Base-by-base conservation (phyloP, 75 land plant species). In the Pseudotsuga menziesii region DNA sequence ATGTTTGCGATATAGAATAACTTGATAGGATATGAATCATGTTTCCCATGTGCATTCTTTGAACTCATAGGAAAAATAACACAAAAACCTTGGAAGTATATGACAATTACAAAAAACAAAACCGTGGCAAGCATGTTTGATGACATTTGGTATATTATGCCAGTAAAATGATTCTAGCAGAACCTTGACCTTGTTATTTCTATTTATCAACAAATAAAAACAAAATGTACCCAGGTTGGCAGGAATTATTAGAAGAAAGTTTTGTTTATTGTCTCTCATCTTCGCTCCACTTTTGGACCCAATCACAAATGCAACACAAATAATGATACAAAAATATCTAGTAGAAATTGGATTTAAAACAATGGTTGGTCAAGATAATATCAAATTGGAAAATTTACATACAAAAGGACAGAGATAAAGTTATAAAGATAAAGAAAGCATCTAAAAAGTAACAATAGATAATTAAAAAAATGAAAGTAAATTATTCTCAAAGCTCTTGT, bases 41-140 rank as follows among this genome's bases (percentile, higher is more conserved):
- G 92, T 58, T 90, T 90, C 22, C 92, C 92, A 35, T 90, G 86
- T 32, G 92, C 88, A 84, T 85, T 90, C 83, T 86, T 90, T 25
- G 92, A 88, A 56, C 92, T 80, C 75, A 90, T 90, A 48, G 92
- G 92, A 44, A 90, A 72, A 56, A 90, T 90, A 57, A 90, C 92
- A 56, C 92, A 86, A 82, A 90, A 90, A 4, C 92, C 92, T 85
- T 90, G 92, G 76, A 90, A 90, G 80, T 90, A 90, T 56, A 88
- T 88, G n/a, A 90, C 92, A 75, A 90, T 82, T 26, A 90, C 83
- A 75, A 90, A 90, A 58, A 90, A 79, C 73, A 90, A 71, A n/a
- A 88, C 90, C 41, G 92, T 90, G 15, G 92, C 92, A 32, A 88
- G 85, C 52, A 89, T 75, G 77, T 61, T 89, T 89, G 44, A 89